Conservation (phyloP, 495 filamentous ascomycete genomes). For the Xylaria grammica region DNA sequence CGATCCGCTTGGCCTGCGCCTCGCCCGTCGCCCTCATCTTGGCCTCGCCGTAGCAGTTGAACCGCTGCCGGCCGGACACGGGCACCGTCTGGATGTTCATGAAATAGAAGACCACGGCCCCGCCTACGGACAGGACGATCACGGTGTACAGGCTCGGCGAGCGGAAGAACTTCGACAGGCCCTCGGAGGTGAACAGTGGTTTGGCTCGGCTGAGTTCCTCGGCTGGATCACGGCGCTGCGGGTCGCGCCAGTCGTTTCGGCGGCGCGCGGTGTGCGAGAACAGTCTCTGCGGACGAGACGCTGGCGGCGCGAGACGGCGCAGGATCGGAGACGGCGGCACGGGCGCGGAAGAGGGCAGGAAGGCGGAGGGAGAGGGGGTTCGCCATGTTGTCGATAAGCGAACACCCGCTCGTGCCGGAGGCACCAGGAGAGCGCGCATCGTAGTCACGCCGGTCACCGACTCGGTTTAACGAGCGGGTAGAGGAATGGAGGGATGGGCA, state of each 20-base stretch:
- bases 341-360: background rate
- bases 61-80: slow-evolving; percentile 77
- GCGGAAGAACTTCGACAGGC: slow-evolving; percentile 29
- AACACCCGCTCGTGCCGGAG: background rate
- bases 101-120: slow-evolving; percentile 64
- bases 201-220: slow-evolving; percentile 39
- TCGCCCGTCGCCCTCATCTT: slow-evolving; percentile 60
- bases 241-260: slow-evolving; percentile 33
- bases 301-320: slow-evolving; percentile 4
- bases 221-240: slow-evolving; percentile 29
- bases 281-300: slow-evolving; percentile 11
- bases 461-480: too few relatives aligned
- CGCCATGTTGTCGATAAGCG: background rate
- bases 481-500: too few relatives aligned
- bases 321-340: background rate
- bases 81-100: slow-evolving; percentile 80
- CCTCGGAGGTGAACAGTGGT: slow-evolving; percentile 44
- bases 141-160: slow-evolving; percentile 42
- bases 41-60: slow-evolving; percentile 72
- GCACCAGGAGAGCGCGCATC: slow-evolving; percentile 6
- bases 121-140: slow-evolving; percentile 38
- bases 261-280: slow-evolving; percentile 32
- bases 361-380: background rate
- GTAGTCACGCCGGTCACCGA: background rate
- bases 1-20: slow-evolving; percentile 55